Conservation (phyloP, 805 yeast species). For the Monosporozyma yasuniensis region DNA sequence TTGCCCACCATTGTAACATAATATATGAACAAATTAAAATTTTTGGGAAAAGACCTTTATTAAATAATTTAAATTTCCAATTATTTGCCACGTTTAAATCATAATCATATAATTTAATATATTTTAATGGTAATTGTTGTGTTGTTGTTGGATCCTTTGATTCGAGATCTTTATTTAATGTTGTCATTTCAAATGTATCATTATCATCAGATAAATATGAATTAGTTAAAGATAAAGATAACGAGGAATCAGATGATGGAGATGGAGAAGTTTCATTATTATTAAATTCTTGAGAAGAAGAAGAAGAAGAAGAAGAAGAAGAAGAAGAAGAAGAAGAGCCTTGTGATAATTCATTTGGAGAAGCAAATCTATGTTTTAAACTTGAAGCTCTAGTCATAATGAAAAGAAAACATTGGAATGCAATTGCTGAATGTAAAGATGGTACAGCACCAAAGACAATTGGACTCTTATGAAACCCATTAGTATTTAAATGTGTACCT, state of each 20-base stretch:
- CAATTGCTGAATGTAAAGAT: conserved; percentile 59
- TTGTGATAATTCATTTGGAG: not conserved
- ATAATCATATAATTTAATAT: conserved; percentile 11
- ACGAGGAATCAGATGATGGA: conserved; percentile 1
- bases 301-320: too few species aligned
- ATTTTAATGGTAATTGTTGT: not conserved
- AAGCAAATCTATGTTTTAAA: conserved; percentile 17
- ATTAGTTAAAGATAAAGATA: conserved; percentile 3
- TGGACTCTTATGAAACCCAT: conserved; percentile 59
- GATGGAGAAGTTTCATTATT: too few species aligned
- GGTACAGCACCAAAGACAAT: conserved; percentile 63
- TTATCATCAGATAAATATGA: conserved; percentile 2
- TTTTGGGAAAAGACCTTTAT: conserved; percentile 23
- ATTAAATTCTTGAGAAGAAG: too few species aligned
- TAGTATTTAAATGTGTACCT: conserved; percentile 50
- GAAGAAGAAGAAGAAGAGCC: conserved; percentile 4
- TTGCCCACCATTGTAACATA: conserved; percentile 62
- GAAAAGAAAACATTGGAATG: conserved; percentile 39
- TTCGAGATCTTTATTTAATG: not conserved
- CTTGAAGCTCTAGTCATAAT: conserved; percentile 33
- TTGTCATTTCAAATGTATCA: not conserved
- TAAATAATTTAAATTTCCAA: conserved; percentile 20
- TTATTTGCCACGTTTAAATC: conserved; percentile 7
- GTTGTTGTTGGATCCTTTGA: not conserved
- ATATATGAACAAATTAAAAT: conserved; percentile 38